Base-by-base conservation (phyloP, 164 flowering plant genomes). In the Paratinospora sagittata region DNA sequence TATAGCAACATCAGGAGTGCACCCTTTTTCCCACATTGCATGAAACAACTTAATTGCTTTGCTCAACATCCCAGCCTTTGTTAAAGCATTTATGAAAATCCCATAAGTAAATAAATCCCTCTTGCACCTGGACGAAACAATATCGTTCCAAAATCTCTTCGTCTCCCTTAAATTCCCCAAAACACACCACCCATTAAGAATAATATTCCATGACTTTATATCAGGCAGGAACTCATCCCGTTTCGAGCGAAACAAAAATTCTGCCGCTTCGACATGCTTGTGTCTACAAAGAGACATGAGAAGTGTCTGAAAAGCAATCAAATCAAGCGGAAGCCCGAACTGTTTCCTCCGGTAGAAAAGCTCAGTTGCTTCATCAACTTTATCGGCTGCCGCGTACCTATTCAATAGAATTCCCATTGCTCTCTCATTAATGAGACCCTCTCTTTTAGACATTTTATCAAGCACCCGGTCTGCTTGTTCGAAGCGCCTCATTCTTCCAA, bases 151-250 rank as follows among this genome's bases (percentile, higher is more conserved):
- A 74, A 92, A 85, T 77, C 99, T 78, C 76, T 91, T 92, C 0
- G 94, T 89, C 70, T 95, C 97, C 4, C 78, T 81, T 24, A 88
- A 79, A 74, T 80, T 89, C 33, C 94, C 91, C 76, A 80, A 39
- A 63, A 90, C 89, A 73, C 97, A 88, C 97, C 97, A 92, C 41
- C 99, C 99, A 73, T 92, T 88, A 3, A 95, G 89, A 62, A 92
- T 82, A 43, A 95, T 85, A 37, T 95, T 95, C 82, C 79, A 70
- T 0, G 88, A 78, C 82, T 86, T 95, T 63, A 88, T 87, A 66
- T 87, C 86, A 27, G 66, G 73, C 3, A 74, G 71, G 73, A 87
- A 89, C 82, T 88, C 89, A 0, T 70, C 70, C 71, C 68, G 65
- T 82, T 80, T 82, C 10, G 79, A 75, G 19, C 74, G 76, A 65